Evolutionary conservation across 202 grass and related monocot species (phyloP).

Genomic region (Alloteropsis angusta): DNA sequence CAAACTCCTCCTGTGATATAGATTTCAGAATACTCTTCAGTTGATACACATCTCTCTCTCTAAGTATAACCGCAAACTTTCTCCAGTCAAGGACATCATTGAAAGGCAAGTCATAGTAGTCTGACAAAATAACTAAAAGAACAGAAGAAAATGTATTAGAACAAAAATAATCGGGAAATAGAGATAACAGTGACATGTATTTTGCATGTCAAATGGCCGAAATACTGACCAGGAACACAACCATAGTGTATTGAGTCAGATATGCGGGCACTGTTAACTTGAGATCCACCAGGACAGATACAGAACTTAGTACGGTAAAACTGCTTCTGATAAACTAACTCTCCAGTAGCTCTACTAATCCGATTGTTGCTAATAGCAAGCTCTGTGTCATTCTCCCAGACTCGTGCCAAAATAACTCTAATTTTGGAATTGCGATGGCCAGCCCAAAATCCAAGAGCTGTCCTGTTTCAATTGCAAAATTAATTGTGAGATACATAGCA

Average conservation of each 20-base stretch:
- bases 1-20: slow-evolving; percentile 71
- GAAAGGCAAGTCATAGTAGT: slow-evolving; percentile 95
- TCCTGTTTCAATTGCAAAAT: slow-evolving; percentile 41
- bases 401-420: slow-evolving; percentile 77
- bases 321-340: slow-evolving; percentile 80
- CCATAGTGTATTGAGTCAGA: slow-evolving; percentile 95
- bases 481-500: slow-evolving; percentile 11
- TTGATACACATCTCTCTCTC: slow-evolving; percentile 81
- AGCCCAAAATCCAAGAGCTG: slow-evolving; percentile 95
- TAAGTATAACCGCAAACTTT: slow-evolving; percentile 80
- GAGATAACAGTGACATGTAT: neutral
- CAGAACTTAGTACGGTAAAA: slow-evolving; percentile 97
- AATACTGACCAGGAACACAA: slow-evolving; percentile 73
- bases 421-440: slow-evolving; percentile 96
- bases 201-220: neutral
- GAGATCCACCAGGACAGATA: slow-evolving; percentile 96
- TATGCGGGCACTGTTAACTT: slow-evolving; percentile 96
- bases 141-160: slow-evolving; percentile 24
- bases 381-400: slow-evolving; percentile 97
- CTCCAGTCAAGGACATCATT: slow-evolving; percentile 88
- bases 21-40: slow-evolving; percentile 86
- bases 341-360: slow-evolving; percentile 78
- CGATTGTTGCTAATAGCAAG: slow-evolving; percentile 91
- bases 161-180: slow-evolving; percentile 4
- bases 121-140: slow-evolving; percentile 88